Evolutionary conservation across 208 protist genomes (phyloP).

Genomic region (Perkinsela sp.): DNA sequence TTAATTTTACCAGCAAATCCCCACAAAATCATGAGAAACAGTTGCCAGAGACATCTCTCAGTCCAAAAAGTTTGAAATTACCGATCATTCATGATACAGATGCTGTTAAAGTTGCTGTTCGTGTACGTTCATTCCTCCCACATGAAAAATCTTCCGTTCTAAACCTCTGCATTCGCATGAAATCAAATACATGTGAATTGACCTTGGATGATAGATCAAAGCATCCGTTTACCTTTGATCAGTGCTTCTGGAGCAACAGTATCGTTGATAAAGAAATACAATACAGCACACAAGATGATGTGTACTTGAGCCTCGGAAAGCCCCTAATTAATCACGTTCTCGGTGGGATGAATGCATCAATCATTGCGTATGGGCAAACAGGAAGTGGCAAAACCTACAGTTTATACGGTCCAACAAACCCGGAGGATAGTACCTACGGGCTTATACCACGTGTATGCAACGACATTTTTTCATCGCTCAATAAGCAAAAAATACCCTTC

Average conservation of each 20-base stretch:
- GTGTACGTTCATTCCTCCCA: constrained; percentile 22
- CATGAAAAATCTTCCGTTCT: constrained; percentile 15
- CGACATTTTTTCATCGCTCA: constrained; percentile 45
- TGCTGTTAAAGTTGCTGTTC: constrained; percentile 42
- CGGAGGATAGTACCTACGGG: constrained; percentile 40
- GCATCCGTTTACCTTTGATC: constrained; percentile 52
- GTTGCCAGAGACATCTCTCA: too few species aligned
- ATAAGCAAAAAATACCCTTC: constrained; percentile 12
- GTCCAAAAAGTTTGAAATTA: too few species aligned
- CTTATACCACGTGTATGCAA: constrained; percentile 65
- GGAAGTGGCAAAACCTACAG: constrained; percentile 56
- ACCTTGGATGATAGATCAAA: neutral
- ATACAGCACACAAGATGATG: constrained; percentile 30
- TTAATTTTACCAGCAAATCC: too few species aligned
- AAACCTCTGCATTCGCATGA: constrained; percentile 23
- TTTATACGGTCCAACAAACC: constrained; percentile 22
- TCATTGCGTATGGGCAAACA: constrained; percentile 65
- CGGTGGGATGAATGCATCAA: constrained; percentile 36
- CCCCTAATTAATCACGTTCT: constrained; percentile 60
- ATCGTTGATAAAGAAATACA: constrained; percentile 9
- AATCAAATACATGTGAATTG: neutral
- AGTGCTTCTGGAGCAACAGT: constrained; percentile 65
- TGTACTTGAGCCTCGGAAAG: constrained; percentile 56
- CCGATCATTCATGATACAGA: too few species aligned
- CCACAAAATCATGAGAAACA: too few species aligned